Evolutionary conservation across 140 eudicot genomes (phyloP), one percentile per base, ranked within the genome.

Genomic region (Oenanthe javanica): DNA sequence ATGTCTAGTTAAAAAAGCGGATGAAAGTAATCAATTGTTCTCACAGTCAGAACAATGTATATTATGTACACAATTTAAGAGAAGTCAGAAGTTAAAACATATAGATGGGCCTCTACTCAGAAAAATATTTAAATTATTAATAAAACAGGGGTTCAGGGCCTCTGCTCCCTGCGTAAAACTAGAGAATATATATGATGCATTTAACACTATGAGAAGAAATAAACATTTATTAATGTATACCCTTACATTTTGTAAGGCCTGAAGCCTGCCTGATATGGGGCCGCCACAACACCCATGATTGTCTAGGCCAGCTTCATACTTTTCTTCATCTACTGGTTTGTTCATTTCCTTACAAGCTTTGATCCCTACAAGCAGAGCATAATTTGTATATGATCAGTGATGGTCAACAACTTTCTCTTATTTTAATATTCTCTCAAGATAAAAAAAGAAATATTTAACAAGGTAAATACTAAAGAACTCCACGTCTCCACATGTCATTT

Each of bases 211-310:
- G 0, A 10, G 45, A 27, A 27, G 3, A 15, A 67, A 67, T 6
- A 25, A 31, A 1, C 1, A 0, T 12, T 10, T 25, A 3, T 16
- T 6, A 3, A 47, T 27, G 31, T 27, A 11, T 21, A 36, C 52
- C 59, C 89, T 87, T 87, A 94, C 97, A 67, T 92, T 92, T 57
- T 80, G 67, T 49, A 55, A 66, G 23, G 84, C 78, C 83, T 90
- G 85, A 50, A 89, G 82, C 80, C 98, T 89, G 81, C 98, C 98
- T 63, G 88, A 85, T 92, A 79, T 94, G 54, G 98, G 96, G 72
- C 95, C 98, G 84, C 80, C 89, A 59, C 49, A 52, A 84, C 86
- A 86, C 31, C 98, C 96, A 82, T 92, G 98, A 77, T 83, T 94
- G 76, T 94, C 98, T 42, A 85, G 80, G 57, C 71, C 12, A 79